Percentiles rank a stretch among this genome's conserved stretches.
phyloP scores from a whole-genome alignment of 352 stramenopile species.

The Pythium phragmiticola region DNA sequence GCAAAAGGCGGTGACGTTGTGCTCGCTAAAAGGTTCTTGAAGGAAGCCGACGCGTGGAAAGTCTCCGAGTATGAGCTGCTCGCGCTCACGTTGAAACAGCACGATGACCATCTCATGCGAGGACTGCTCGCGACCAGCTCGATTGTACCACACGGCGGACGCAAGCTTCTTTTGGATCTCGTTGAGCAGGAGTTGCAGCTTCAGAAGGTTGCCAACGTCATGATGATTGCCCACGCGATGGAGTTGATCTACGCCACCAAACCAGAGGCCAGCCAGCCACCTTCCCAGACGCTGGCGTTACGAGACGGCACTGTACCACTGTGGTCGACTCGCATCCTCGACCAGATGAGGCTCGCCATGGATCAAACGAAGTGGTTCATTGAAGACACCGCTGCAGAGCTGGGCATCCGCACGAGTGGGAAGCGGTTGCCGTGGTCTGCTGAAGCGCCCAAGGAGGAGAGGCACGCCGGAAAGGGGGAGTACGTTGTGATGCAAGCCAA shows the following conservation, averaged over 20 bases:
- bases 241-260: slow-evolving; percentile 32
- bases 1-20: slow-evolving; percentile 28
- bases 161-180: slow-evolving; percentile 29
- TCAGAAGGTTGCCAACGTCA: slow-evolving; percentile 48
- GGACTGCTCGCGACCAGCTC: slow-evolving; percentile 40
- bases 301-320: slow-evolving; percentile 20
- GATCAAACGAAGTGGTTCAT: slow-evolving; percentile 51
- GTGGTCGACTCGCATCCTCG: slow-evolving; percentile 24
- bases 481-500: slow-evolving; percentile 49
- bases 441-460: slow-evolving; percentile 22
- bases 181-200: slow-evolving; percentile 51
- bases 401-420: slow-evolving; percentile 37
- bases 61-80: slow-evolving; percentile 54
- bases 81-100: slow-evolving; percentile 36
- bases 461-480: slow-evolving; percentile 15
- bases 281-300: slow-evolving; percentile 1
- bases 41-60: slow-evolving; percentile 39
- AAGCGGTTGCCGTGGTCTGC: slow-evolving; percentile 51
- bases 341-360: slow-evolving; percentile 40
- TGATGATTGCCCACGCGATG: slow-evolving; percentile 44
- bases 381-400: slow-evolving; percentile 45
- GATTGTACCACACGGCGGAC: slow-evolving; percentile 29
- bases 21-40: slow-evolving; percentile 33
- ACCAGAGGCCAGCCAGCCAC: background rate
- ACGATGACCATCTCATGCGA: slow-evolving; percentile 42